Base-by-base conservation (phyloP, 768 basidiomycete genomes). In the Boletus subparvulus region DNA sequence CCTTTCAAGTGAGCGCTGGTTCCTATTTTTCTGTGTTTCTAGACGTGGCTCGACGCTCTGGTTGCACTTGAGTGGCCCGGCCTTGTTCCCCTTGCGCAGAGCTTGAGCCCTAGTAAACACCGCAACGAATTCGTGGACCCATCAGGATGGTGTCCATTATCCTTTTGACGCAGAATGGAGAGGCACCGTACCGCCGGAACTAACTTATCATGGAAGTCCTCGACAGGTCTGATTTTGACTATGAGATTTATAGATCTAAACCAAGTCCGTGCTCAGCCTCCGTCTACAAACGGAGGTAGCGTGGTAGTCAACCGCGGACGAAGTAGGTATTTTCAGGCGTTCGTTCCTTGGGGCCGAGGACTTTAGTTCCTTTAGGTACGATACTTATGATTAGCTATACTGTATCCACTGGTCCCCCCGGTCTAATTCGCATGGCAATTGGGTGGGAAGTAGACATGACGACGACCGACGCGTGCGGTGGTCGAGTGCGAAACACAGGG, bases 271-370 rank as follows among this genome's bases (percentile, higher is more conserved):
- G 56, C 36, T 47, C 50, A 47, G 41, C 39, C 53, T 52, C 65
- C 52, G 55, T 47, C 40, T 24, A 54, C 56, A 52, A 60, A 61
- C 42, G 61, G 67, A 26, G 68, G 45, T 65, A 69, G 55, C 17
- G 68, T 68, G 69, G 68, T 37, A 59, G 61, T 47, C 54, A 41
- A 59, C 60, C 56, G 50, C 64, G 60, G 68, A 43, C 14, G 24
- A 58, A 51, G 55, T 56, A 43, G n/a, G 48, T 28, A 42, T 55
- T 43, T 54, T 45, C 36, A 39, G 26, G 16, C 14, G 17, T 35
- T 47, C 35, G 36, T 49, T 60, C 68, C 68, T 28, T 70, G 68
- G 69, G 61, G 56, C 68, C 68, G 69, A 69, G 68, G 68, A 59
- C 14, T 59, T 62, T 46, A 0, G 35, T 42, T 21, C 44, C 17